phyloP scores from a whole-genome alignment of 305 asterid genomes.

The Fraxinus paxiana region DNA sequence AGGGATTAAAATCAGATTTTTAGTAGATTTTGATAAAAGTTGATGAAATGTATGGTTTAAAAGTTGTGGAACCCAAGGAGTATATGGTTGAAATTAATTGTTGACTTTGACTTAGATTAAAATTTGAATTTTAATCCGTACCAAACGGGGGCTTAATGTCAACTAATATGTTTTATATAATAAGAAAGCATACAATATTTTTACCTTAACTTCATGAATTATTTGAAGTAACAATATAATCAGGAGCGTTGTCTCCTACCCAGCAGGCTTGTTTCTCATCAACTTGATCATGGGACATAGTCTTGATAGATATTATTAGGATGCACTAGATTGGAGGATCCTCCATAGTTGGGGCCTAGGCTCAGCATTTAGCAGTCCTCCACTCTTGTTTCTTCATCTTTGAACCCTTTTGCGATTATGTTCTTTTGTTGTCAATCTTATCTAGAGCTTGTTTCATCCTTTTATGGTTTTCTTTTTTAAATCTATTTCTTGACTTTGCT shows the following conservation, averaged over 20 bases:
- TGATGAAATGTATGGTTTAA: background rate
- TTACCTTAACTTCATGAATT: slow-evolving; percentile 2
- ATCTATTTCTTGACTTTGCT: background rate
- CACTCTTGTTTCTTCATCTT: slow-evolving; percentile 1
- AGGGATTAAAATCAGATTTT: background rate
- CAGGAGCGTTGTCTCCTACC: background rate
- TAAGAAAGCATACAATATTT: background rate
- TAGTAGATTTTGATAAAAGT: background rate
- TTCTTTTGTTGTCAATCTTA: background rate
- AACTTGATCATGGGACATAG: background rate
- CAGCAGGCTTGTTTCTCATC: background rate
- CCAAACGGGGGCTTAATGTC: background rate
- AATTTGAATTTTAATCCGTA: background rate
- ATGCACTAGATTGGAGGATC: background rate
- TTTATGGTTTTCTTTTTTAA: slow-evolving; percentile 3
- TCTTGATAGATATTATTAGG: background rate
- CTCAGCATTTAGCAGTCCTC: background rate
- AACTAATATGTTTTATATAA: background rate
- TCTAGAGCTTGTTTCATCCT: slow-evolving; percentile 1
- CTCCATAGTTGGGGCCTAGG: background rate
- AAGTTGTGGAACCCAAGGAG: background rate
- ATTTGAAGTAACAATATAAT: background rate
- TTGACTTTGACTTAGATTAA: background rate
- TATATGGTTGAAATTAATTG: background rate
- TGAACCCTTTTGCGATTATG: slow-evolving; percentile 1